A percentile compares a stretch with the other conserved stretches of the same genome.
These are phyloP conservation scores for Casuarina cunninghamiana DNA, from an alignment of 306 rosid genomes.

Conservation along the genomic window DNA sequence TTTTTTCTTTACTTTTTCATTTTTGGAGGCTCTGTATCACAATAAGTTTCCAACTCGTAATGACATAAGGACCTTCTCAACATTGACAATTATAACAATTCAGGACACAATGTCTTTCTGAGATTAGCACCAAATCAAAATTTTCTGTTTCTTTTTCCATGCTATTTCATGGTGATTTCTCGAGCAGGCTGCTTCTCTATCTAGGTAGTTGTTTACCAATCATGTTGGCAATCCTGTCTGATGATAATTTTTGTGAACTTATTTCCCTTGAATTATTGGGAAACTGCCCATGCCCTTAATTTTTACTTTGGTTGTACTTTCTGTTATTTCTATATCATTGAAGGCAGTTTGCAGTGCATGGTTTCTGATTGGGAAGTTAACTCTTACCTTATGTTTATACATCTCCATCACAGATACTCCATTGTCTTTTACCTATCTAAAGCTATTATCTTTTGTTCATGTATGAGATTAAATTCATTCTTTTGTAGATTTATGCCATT, in stretches of 20 bases:
- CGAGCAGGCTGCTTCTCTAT: neutral
- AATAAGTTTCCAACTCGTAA: neutral
- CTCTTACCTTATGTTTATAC: no score
- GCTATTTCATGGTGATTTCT: neutral
- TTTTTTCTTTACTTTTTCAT: no score
- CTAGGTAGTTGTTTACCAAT: neutral
- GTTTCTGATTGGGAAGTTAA: no score
- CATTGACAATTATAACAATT: neutral
- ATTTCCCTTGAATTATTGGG: neutral
- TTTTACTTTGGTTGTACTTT: neutral
- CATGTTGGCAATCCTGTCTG: neutral
- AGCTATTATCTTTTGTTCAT: no score
- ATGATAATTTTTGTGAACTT: neutral
- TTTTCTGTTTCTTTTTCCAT: neutral
- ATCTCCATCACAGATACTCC: no score
- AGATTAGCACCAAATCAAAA: neutral
- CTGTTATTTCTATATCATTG: no score
- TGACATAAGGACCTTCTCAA: neutral
- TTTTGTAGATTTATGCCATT: no score
- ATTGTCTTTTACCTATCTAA: no score
- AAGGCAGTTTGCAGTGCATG: no score
- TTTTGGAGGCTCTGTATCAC: neutral
- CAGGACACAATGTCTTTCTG: neutral
- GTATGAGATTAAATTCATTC: no score
- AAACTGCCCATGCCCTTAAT: neutral